Base-by-base conservation (phyloP, 495 filamentous ascomycete genomes). In the Apiosordaria backusii region DNA sequence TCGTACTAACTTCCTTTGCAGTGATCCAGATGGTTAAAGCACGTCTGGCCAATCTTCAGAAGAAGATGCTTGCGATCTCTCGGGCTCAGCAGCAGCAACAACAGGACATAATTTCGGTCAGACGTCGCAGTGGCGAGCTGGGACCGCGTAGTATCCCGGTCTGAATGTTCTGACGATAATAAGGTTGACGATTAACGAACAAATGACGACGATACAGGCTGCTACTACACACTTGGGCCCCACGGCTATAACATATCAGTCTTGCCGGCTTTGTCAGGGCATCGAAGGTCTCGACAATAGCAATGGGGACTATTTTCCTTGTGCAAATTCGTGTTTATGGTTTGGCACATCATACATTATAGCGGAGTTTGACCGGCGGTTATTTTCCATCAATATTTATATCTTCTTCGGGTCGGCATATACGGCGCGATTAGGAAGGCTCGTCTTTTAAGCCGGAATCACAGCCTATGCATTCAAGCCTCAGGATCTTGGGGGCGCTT, bases 11-110 rank as follows among this genome's bases (percentile, higher is more conserved):
- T 16, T 26, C 23, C 27, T 23, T 27, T 26, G 0, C 61, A 83
- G 80, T 83, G 79, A 80, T 83, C 55, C 69, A 77, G 25, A 83
- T 83, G 80, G 76, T 81, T 60, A 78, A 72, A 50, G 60, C 62
- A 50, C 72, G 80, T 60, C 76, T 82, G 22, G 50, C 70, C 18
- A 70, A 71, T 10, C 75, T 83, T 54, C 79, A 76, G 62, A 81
- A 81, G 69, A 79, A 79, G 66, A 67, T 79, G 65, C 76, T 76
- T n/a, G 74, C 76, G 62, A 82, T 83, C 27, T 78, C 76, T 4
- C 79, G 75, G 58, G 78, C 78, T 7, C 68, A 74, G 65, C 69
- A 74, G 59, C 66, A 69, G 61, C 70, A 75, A 45, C 67, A 70
- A 63, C 71, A 72, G 55, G 66, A 70, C 63, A 68, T 71, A 25